phyloP scores from a whole-genome alignment of 2,329 filamentous ascomycete species.

The Fusarium sp. region DNA sequence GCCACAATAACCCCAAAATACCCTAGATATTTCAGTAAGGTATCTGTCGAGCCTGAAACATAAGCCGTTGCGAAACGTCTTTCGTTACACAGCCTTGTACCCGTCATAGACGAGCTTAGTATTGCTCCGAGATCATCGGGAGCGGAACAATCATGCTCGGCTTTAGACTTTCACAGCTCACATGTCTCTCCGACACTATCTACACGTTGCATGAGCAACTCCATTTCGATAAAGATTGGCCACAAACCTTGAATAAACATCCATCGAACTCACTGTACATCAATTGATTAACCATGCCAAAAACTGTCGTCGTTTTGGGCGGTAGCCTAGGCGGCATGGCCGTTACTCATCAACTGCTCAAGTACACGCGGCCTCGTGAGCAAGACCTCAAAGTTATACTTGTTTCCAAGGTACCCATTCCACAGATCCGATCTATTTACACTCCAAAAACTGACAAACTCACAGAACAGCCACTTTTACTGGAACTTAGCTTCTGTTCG shows the following conservation, averaged over 20 bases:
- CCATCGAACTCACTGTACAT: not conserved
- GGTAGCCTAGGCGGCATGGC: constrained; percentile 66
- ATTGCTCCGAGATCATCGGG: constrained; percentile 26
- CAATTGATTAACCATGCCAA: constrained; percentile 54
- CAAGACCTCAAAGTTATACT: constrained; percentile 66
- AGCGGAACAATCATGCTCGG: constrained; percentile 15
- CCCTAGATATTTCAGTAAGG: not conserved
- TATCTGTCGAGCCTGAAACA: constrained; percentile 15
- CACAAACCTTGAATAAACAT: not conserved
- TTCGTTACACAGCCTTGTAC: constrained; percentile 21
- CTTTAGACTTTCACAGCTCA: constrained; percentile 9
- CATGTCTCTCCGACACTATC: not conserved
- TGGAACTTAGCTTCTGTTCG: constrained; percentile 70
- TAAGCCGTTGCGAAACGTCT: constrained; percentile 3
- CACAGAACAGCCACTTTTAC: constrained; percentile 68
- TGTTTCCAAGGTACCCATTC: constrained; percentile 62
- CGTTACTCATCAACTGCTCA: constrained; percentile 66
- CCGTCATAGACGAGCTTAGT: constrained; percentile 34
- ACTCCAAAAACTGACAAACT: not conserved
- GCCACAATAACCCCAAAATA: not conserved
- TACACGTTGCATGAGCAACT: not conserved
- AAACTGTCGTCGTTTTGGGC: constrained; percentile 67
- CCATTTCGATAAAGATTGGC: not conserved
- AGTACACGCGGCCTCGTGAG: constrained; percentile 60
- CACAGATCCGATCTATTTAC: not conserved